Evolutionary conservation across 2,329 filamentous ascomycete species (phyloP).

Genomic region (Cladosporium sp.): DNA sequence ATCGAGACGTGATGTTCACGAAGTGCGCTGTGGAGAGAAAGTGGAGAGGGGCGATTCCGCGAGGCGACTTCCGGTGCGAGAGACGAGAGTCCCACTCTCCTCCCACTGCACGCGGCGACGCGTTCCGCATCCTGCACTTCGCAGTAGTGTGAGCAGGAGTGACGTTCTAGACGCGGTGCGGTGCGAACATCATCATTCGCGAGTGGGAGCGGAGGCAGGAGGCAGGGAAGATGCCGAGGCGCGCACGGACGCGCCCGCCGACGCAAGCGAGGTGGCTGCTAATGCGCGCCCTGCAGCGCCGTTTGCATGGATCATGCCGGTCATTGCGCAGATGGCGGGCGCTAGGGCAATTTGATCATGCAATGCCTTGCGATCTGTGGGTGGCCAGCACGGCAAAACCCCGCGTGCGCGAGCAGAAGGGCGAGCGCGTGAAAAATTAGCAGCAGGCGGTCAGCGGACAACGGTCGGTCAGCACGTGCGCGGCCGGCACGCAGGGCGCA

Average conservation of each 20-base stretch:
- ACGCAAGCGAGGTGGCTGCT: slow-evolving; percentile 5
- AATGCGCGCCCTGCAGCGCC: slow-evolving; percentile 7
- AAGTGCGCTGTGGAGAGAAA: neutral
- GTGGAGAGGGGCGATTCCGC: neutral
- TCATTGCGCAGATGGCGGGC: slow-evolving; percentile 8
- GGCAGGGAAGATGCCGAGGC: neutral
- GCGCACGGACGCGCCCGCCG: slow-evolving; percentile 1
- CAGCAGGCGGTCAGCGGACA: neutral
- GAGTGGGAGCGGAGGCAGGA: neutral
- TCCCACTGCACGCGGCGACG: neutral
- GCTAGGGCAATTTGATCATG: neutral
- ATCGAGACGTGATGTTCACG: neutral
- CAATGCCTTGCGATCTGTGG: neutral
- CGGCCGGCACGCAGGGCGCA: too few relatives aligned
- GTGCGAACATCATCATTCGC: neutral
- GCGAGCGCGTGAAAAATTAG: neutral
- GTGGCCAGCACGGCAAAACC: neutral
- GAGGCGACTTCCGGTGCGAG: slow-evolving; percentile 4
- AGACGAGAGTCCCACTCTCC: neutral
- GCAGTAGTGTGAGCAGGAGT: neutral
- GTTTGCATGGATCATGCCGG: slow-evolving; percentile 10
- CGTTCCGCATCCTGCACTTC: neutral
- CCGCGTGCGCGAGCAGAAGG: neutral
- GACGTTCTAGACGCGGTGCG: slow-evolving; percentile 3
- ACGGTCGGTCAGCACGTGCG: neutral